Evolutionary conservation across 108 stramenopile genomes (phyloP).

Genomic region (Chaetoceros muelleri): DNA sequence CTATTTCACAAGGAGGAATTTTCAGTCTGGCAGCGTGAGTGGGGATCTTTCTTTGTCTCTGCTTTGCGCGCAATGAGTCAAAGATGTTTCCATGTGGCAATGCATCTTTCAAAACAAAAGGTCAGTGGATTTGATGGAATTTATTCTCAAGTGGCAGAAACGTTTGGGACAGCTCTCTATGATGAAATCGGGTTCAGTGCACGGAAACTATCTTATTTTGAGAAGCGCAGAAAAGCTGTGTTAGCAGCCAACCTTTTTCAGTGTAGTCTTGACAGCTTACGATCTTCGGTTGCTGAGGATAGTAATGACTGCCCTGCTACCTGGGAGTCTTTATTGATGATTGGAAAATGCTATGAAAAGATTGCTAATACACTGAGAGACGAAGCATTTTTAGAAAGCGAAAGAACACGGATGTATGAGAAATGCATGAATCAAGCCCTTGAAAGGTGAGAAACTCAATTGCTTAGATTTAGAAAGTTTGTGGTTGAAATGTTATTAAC

Average conservation of each 20-base stretch:
- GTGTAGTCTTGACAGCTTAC: constrained; percentile 19
- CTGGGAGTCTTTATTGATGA: constrained; percentile 70
- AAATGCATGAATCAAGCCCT: constrained; percentile 38
- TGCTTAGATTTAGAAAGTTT: too few relatives aligned
- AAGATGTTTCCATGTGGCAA: constrained; percentile 29
- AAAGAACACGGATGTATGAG: constrained; percentile 44
- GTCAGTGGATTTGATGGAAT: neutral
- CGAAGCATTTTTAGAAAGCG: constrained; percentile 25
- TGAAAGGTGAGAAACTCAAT: too few relatives aligned
- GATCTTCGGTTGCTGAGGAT: constrained; percentile 8
- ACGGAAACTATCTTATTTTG: neutral
- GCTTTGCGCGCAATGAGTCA: constrained; percentile 48
- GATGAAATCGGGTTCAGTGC: neutral
- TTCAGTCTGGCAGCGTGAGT: constrained; percentile 58
- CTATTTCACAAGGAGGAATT: constrained; percentile 34
- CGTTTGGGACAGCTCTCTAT: constrained; percentile 53
- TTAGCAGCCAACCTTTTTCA: neutral
- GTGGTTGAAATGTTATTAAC: too few relatives aligned
- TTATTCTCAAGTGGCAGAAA: constrained; percentile 49
- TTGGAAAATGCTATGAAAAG: constrained; percentile 81
- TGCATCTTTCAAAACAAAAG: constrained; percentile 30
- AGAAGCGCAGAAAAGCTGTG: neutral
- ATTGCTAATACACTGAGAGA: constrained; percentile 45
- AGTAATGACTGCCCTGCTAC: constrained; percentile 10
- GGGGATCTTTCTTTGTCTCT: constrained; percentile 72